Conservation (phyloP, 805 yeast genomes). For the Wickerhamomyces hampshirensis region DNA sequence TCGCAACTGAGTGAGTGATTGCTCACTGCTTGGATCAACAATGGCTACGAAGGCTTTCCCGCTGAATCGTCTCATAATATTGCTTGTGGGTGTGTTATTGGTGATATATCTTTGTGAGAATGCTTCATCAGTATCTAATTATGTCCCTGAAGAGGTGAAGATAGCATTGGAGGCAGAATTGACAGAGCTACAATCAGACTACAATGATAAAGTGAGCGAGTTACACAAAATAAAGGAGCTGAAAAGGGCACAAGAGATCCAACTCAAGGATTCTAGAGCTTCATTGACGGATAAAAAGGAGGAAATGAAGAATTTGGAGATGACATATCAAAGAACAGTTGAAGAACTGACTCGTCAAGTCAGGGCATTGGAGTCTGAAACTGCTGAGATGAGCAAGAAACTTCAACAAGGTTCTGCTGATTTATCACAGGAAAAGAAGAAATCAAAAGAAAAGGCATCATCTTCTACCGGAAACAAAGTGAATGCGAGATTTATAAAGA, state of each 20-base stretch:
- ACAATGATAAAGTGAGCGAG: no score
- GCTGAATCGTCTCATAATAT: no score
- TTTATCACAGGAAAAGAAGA: not conserved
- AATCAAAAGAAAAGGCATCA: not conserved
- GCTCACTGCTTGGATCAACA: not conserved
- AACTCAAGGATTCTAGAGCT: not conserved
- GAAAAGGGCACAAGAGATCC: no score
- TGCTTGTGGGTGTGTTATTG: no score
- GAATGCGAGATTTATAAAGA: slow-evolving; percentile 7
- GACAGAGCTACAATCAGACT: no score
- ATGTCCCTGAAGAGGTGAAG: no score
- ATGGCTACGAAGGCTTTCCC: no score
- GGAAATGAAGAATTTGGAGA: not conserved
- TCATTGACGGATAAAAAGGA: not conserved
- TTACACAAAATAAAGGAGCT: no score
- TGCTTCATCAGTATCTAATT: no score
- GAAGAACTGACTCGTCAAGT: not conserved
- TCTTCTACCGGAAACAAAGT: slow-evolving; percentile 3
- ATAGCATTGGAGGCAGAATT: no score
- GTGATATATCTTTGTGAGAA: no score
- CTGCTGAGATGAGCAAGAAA: not conserved
- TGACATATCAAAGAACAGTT: not conserved
- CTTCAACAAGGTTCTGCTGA: no score
- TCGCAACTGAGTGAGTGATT: not conserved
- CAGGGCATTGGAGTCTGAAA: not conserved